Evolutionary conservation across 2,329 filamentous ascomycete genomes (phyloP).

Genomic region (Monilinia laxa): DNA sequence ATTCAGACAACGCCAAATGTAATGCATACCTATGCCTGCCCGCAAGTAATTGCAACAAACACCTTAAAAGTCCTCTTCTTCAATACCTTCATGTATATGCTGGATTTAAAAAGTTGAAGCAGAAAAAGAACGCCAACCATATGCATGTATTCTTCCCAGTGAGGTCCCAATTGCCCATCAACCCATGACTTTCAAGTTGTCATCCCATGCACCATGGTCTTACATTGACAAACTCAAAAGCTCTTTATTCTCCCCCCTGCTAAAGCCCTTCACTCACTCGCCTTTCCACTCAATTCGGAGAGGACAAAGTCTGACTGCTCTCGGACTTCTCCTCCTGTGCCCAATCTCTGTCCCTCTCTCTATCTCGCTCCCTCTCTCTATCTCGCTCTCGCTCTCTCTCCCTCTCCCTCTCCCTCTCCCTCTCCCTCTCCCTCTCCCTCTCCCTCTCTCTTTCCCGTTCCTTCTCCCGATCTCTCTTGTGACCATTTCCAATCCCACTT

Average conservation of each 20-base stretch:
- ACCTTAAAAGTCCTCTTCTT: neutral
- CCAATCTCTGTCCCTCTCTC: constrained; percentile 13
- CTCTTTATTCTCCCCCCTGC: constrained; percentile 7
- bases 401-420: no score
- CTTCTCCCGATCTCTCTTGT: constrained; percentile 12
- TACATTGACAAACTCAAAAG: constrained; percentile 5
- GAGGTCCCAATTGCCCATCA: constrained; percentile 6
- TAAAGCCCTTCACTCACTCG: neutral
- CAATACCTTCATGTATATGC: neutral
- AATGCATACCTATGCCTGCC: neutral
- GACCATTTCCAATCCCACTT: constrained; percentile 1
- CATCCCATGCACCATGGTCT: constrained; percentile 5
- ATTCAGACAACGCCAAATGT: neutral
- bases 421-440: neutral
- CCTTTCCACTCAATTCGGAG: constrained; percentile 14
- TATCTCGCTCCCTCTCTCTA: neutral
- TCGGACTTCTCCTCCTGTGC: constrained; percentile 20
- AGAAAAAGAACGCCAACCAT: constrained; percentile 10
- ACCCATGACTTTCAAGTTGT: constrained; percentile 1
- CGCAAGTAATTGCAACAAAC: neutral
- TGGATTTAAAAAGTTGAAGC: neutral
- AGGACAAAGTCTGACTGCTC: constrained; percentile 23
- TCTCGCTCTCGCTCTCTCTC: neutral
- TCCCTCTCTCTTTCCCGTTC: constrained; percentile 1
- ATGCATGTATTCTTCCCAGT: constrained; percentile 11